Conservation (phyloP, 202 grass and related monocot genomes). For the Schoenoplectus triqueter region DNA sequence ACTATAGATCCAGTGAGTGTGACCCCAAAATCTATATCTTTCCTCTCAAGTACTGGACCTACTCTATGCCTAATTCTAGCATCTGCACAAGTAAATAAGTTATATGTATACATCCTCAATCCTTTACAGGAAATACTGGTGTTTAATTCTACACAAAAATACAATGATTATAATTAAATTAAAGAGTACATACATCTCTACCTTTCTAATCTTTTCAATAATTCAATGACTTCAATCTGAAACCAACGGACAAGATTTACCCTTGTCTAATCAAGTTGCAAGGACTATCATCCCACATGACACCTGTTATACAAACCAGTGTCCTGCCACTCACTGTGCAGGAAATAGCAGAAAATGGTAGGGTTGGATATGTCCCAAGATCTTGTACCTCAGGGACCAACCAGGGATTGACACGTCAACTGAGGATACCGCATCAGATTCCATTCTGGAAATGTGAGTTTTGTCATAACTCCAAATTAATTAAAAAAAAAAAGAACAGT, state of each 20-base stretch:
- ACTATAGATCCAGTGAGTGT: background rate
- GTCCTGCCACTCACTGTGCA: background rate
- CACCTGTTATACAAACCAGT: conserved; percentile 3
- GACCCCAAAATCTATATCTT: background rate
- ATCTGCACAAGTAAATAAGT: background rate
- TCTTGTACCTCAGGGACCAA: conserved; percentile 27
- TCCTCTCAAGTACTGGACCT: background rate
- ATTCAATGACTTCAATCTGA: background rate
- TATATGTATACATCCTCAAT: background rate
- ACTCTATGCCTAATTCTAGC: background rate
- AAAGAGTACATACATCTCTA: background rate
- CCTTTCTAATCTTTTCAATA: background rate
- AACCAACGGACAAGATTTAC: background rate
- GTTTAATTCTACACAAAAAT: background rate
- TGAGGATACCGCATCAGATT: conserved; percentile 48
- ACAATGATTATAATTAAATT: background rate
- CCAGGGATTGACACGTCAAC: conserved; percentile 41
- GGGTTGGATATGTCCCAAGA: conserved; percentile 12
- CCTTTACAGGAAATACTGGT: background rate
- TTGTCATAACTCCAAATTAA: background rate
- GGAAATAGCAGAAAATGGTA: conserved; percentile 20
- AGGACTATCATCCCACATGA: too few relatives aligned
- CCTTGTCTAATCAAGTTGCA: background rate
- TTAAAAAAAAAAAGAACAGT: background rate
- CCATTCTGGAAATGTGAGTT: conserved; percentile 9